Evolutionary conservation across 2,329 filamentous ascomycete species (phyloP).

Genomic region (Colletotrichum viniferum): DNA sequence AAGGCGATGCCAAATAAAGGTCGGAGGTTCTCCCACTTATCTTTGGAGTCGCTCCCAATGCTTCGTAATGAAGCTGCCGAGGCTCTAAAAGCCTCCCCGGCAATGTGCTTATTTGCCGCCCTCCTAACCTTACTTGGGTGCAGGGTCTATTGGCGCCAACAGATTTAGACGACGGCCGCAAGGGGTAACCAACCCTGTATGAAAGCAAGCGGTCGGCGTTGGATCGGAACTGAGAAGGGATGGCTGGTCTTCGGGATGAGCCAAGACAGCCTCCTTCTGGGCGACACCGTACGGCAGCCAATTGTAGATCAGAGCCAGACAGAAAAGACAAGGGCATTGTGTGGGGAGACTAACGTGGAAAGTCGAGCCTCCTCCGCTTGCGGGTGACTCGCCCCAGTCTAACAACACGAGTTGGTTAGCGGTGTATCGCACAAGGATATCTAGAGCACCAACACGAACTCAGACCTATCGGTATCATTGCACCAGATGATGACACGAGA

Average conservation of each 20-base stretch:
- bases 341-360: not conserved
- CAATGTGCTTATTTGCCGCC: not conserved
- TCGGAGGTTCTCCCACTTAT: not conserved
- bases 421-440: not conserved
- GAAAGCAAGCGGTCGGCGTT: not conserved
- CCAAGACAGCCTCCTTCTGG: not conserved
- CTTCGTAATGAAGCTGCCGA: not conserved
- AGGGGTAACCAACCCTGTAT: not conserved
- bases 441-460: not conserved
- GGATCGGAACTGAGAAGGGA: not conserved
- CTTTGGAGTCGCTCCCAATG: not conserved
- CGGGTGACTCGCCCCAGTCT: not conserved
- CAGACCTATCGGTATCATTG: not conserved
- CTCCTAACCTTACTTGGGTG: not conserved
- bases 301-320: not conserved
- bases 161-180: not conserved
- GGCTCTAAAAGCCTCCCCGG: not conserved
- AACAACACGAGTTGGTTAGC: not conserved
- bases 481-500: not conserved
- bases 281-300: not conserved
- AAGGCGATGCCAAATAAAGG: not conserved
- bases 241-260: not conserved
- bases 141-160: not conserved
- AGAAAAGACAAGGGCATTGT: not conserved
- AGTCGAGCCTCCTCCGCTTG: not conserved